Evolutionary conservation across 2,329 filamentous ascomycete genomes (phyloP).

Genomic region (Apiospora rasikravindrae): DNA sequence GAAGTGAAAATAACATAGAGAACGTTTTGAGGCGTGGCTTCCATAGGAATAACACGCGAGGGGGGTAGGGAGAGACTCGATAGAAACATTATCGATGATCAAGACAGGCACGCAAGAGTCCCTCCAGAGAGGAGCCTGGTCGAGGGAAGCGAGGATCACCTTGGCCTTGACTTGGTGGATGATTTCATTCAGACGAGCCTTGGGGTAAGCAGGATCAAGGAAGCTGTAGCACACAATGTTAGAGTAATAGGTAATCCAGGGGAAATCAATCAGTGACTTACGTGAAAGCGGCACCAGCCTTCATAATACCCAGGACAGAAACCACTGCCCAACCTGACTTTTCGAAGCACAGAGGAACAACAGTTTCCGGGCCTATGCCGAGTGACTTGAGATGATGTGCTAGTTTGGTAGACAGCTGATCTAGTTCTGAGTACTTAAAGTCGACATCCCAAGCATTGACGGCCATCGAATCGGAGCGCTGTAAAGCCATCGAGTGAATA

Average conservation of each 20-base stretch:
- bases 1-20: conserved; percentile 19
- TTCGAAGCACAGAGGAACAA: conserved; percentile 34
- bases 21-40: not conserved
- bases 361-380: conserved; percentile 18
- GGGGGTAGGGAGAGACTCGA: conserved; percentile 10
- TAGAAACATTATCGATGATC: conserved; percentile 14
- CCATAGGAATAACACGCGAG: not conserved
- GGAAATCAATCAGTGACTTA: not conserved
- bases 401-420: conserved; percentile 30
- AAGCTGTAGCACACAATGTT: not conserved
- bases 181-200: conserved; percentile 5
- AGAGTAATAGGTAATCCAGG: not conserved
- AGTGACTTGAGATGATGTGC: conserved; percentile 28
- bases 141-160: conserved; percentile 4
- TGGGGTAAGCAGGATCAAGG: conserved; percentile 10
- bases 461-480: conserved; percentile 15
- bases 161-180: conserved; percentile 15
- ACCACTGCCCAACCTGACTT: conserved; percentile 33
- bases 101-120: not conserved
- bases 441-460: conserved; percentile 34
- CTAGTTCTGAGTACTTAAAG: conserved; percentile 37
- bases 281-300: conserved; percentile 31
- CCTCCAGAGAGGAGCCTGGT: conserved; percentile 6
- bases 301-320: conserved; percentile 33
- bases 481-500: not conserved